A percentile compares a stretch with the other conserved stretches of the same genome.
Evolutionary conservation across 78 protist species (phyloP).

Genomic region (Paulinella micropora): DNA sequence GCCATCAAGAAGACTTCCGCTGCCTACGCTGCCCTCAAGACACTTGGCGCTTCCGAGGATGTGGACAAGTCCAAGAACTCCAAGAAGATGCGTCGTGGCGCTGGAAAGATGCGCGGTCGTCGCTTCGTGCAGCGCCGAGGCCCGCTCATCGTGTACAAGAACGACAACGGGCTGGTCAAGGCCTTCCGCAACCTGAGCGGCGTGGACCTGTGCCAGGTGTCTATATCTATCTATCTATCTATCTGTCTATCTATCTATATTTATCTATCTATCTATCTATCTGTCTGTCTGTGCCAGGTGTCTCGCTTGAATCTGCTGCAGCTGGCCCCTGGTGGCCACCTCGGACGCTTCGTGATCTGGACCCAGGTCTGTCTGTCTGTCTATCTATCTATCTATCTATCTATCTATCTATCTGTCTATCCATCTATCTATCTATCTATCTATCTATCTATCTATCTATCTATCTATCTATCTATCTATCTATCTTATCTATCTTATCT

Average conservation of each 20-base stretch:
- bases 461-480: no score
- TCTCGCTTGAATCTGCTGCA: conserved; percentile 84
- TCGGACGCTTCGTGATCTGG: conserved; percentile 99
- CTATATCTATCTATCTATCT: no score
- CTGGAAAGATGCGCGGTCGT: conserved; percentile 94
- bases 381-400: no score
- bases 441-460: no score
- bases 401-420: no score
- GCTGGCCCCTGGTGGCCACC: conserved; percentile 99
- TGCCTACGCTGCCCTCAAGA: conserved; percentile 70
- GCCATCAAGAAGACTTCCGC: conserved; percentile 66
- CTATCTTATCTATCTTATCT: no score
- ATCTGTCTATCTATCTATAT: no score
- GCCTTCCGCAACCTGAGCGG: conserved; percentile 91
- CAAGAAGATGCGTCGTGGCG: conserved; percentile 77
- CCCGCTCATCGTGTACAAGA: conserved; percentile 80
- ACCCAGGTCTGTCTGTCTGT: no score
- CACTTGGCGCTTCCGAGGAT: conserved; percentile 76
- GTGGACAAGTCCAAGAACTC: conserved; percentile 53
- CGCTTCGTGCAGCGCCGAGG: conserved; percentile 85
- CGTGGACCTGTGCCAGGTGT: conserved; percentile 77
- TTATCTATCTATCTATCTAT: no score
- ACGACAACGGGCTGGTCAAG: conserved; percentile 54
- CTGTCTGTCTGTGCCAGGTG: conserved; percentile 63
- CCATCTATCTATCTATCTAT: no score